These are phyloP conservation scores for Eimeria acervulina DNA, from an alignment of 169 alveolate genomes.

Conservation along the genomic window DNA sequence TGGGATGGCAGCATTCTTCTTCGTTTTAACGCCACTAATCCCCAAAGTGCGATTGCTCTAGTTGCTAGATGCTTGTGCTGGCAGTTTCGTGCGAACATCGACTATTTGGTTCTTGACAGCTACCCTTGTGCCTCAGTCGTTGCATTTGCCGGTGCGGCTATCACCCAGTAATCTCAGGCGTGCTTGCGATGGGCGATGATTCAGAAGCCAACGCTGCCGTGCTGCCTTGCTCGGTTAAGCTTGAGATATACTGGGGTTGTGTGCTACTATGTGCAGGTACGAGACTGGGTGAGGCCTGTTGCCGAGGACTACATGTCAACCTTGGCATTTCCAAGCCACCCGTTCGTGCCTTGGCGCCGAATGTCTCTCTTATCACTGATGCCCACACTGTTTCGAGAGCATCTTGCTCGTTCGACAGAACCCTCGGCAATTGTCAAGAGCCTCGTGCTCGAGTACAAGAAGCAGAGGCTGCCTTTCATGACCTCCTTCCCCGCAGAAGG, in stretches of 20 bases:
- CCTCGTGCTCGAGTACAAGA: constrained; percentile 63
- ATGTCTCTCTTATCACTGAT: constrained; percentile 37
- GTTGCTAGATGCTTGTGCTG: not conserved
- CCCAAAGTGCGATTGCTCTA: constrained; percentile 4
- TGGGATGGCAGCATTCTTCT: constrained; percentile 27
- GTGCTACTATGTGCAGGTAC: constrained; percentile 13
- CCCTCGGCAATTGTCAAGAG: constrained; percentile 63
- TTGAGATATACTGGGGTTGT: not conserved
- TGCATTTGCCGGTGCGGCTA: not conserved
- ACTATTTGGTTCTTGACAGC: not conserved
- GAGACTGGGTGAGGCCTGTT: constrained; percentile 77
- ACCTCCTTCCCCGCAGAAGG: constrained; percentile 47
- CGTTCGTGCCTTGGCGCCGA: constrained; percentile 62
- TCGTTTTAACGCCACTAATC: constrained; percentile 25
- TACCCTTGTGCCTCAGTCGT: not conserved
- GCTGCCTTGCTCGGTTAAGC: not conserved
- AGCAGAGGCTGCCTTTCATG: constrained; percentile 57
- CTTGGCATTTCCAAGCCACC: constrained; percentile 66
- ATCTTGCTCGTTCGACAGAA: constrained; percentile 46
- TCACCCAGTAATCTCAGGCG: not conserved
- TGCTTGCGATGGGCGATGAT: not conserved
- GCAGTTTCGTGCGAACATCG: not conserved
- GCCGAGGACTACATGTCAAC: constrained; percentile 71
- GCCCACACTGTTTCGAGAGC: constrained; percentile 62
- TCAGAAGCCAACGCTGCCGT: not conserved